Percentiles rank a stretch among this genome's conserved stretches.
These are phyloP conservation scores for Mariannaea sp. DNA, from an alignment of 2,329 filamentous ascomycete species.

Conservation along the genomic window DNA sequence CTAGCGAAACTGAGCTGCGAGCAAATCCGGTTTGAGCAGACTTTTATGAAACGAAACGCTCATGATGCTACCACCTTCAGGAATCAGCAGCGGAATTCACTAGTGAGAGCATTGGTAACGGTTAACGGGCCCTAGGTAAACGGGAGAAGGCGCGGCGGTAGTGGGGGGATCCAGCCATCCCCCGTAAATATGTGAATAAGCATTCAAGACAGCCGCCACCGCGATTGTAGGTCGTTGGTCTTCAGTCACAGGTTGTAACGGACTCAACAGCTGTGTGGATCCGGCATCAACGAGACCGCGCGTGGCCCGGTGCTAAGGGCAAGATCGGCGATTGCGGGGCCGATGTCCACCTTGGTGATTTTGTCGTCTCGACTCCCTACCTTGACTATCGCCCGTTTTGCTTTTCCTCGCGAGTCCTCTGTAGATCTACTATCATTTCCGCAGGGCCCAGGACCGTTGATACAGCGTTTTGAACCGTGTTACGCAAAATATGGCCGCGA, in stretches of 20 bases:
- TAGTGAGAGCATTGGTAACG: neutral
- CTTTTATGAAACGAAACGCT: constrained; percentile 17
- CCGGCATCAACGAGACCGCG: constrained; percentile 16
- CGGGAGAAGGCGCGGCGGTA: neutral
- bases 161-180: constrained; percentile 4
- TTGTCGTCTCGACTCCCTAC: constrained; percentile 1
- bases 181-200: neutral
- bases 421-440: neutral
- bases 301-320: constrained; percentile 16
- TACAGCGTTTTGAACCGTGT: neutral
- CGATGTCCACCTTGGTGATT: constrained; percentile 3
- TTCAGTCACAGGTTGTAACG: constrained; percentile 6
- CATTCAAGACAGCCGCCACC: constrained; percentile 21
- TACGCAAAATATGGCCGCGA: neutral
- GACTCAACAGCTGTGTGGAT: constrained; percentile 17
- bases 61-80: constrained; percentile 12
- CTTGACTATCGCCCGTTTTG: neutral
- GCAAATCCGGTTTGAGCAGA: neutral
- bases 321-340: constrained; percentile 18
- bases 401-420: neutral
- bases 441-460: too few species aligned
- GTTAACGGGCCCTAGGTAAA: neutral
- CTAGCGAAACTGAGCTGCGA: neutral
- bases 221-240: neutral
- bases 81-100: neutral